Conservation (phyloP, 2,329 filamentous ascomycete genomes). For the Rhinocladiella mackenziei region DNA sequence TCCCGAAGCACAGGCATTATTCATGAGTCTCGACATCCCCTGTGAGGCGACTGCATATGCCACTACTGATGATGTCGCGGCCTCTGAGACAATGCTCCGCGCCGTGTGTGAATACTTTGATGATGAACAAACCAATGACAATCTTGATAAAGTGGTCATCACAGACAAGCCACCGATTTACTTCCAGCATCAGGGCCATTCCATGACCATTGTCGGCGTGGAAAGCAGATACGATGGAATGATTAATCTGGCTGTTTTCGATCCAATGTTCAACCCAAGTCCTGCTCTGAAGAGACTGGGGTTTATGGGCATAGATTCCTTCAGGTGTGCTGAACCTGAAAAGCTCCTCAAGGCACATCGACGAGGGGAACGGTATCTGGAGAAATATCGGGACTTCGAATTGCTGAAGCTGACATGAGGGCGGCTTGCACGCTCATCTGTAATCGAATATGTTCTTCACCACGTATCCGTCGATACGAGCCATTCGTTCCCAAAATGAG, state of each 20-base stretch:
- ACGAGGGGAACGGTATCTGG: slow-evolving; percentile 63
- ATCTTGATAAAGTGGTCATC: slow-evolving; percentile 59
- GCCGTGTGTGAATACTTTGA: slow-evolving; percentile 72
- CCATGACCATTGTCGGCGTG: slow-evolving; percentile 81
- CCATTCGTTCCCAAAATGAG: slow-evolving; percentile 1
- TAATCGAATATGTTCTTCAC: too few species aligned
- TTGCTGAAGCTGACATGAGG: slow-evolving; percentile 56
- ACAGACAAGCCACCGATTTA: slow-evolving; percentile 81
- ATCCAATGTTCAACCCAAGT: slow-evolving; percentile 75
- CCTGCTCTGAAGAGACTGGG: slow-evolving; percentile 57
- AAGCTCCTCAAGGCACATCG: slow-evolving; percentile 68
- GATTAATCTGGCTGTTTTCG: slow-evolving; percentile 75
- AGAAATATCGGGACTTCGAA: slow-evolving; percentile 73
- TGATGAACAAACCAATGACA: slow-evolving; percentile 41
- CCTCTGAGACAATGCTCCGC: slow-evolving; percentile 57
- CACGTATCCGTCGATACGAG: background rate
- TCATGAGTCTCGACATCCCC: slow-evolving; percentile 64
- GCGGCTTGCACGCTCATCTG: too few species aligned
- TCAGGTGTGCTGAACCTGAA: slow-evolving; percentile 47
- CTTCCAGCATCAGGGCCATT: slow-evolving; percentile 84
- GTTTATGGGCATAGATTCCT: slow-evolving; percentile 32
- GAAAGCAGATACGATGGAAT: slow-evolving; percentile 63
- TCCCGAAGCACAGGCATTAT: slow-evolving; percentile 80
- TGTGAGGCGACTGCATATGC: slow-evolving; percentile 61
- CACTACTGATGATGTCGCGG: slow-evolving; percentile 45